These are phyloP conservation scores for Trichoderma sp. DNA, from an alignment of 2,329 filamentous ascomycete species.

Conservation along the genomic window DNA sequence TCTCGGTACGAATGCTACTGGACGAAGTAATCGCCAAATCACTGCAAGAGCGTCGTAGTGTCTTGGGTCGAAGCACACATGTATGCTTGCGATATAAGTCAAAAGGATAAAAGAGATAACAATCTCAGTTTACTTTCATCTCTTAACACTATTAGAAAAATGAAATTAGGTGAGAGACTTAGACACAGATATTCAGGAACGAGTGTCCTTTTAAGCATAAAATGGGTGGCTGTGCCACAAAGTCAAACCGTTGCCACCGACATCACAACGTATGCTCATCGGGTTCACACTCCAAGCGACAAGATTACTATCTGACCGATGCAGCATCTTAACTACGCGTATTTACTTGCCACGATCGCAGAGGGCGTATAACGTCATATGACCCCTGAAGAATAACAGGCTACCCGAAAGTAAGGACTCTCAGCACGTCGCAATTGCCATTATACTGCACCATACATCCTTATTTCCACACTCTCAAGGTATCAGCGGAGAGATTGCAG, in stretches of 20 bases:
- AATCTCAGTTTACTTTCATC: neutral
- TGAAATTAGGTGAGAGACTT: neutral
- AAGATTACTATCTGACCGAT: neutral
- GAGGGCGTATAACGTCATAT: neutral
- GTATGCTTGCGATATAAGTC: neutral
- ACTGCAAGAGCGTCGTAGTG: neutral
- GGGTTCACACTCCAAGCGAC: neutral
- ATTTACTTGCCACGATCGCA: neutral
- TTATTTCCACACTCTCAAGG: neutral
- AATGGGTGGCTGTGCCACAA: constrained; percentile 5
- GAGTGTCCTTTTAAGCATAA: constrained; percentile 12
- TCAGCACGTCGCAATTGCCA: neutral
- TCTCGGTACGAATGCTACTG: neutral
- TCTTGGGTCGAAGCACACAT: neutral
- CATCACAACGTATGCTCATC: neutral
- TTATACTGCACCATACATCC: neutral
- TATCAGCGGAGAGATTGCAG: neutral
- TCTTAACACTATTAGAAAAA: neutral
- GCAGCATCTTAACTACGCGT: neutral
- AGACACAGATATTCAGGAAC: neutral
- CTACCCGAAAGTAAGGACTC: neutral
- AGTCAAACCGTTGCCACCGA: constrained; percentile 8
- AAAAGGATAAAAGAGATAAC: neutral
- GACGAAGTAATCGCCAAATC: neutral
- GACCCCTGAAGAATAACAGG: neutral